Base-by-base conservation (phyloP, 495 filamentous ascomycete species). In the Rusavskia elegans region DNA sequence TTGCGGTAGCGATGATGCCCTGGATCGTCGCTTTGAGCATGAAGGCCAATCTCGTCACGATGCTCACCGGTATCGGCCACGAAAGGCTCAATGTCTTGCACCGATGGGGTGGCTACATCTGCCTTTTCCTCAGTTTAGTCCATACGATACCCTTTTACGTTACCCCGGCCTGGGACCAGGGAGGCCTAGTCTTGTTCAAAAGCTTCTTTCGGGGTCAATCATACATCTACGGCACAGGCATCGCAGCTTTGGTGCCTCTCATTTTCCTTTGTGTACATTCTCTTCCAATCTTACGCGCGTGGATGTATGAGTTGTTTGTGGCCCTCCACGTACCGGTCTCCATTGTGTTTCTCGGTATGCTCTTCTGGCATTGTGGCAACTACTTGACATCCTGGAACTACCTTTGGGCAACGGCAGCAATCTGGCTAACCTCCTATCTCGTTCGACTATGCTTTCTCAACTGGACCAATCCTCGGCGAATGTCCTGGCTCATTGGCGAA, bases 331-430 rank as follows among this genome's bases (percentile, higher is more conserved):
- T 88, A 1, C 85, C 89, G 0, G 80, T 87, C 11, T 82, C 89
- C 2, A 76, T 89, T 48, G 72, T 86, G 36, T 94, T 87, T 60
- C 64, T 96, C 32, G 88, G 72, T 10, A 76, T 95, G 68, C 76
- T 97, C 16, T 94, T 97, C 66, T 97, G 90, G 90, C 90, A 97
- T 65, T 92, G 84, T 58, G 81, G 87, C 59, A 95, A 97, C 64
- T 93, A 86, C 62, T 72, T 97, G 29, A 81, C 80, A 16, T 93
- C 89, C 6, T 97, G 92, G 90, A 72, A 79, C 64, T 97, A 96
- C 59, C 75, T 97, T 9, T 92, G 74, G 59, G 81, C 86, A 10
- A 92, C 87, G 0, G 68, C 88, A 37, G 86, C 71, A 35, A 87
- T 95, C 60, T 92, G 87, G 81, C 65, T 73, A 9, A 39, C 78